Conservation (phyloP, 495 filamentous ascomycete genomes). For the Rostrohypoxylon terebratum region DNA sequence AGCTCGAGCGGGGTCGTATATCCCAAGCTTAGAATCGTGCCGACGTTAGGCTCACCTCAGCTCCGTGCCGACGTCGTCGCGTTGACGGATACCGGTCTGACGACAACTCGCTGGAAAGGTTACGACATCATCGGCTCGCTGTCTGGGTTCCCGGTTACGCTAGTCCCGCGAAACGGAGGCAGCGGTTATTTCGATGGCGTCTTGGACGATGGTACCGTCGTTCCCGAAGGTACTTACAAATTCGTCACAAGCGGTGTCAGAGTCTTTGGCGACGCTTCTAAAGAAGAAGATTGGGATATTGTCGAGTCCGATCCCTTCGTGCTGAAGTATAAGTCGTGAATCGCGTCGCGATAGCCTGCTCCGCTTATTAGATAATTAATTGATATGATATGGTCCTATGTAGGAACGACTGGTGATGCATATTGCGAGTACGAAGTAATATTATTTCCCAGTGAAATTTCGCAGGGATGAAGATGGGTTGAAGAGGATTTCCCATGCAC, state of each 20-base stretch:
- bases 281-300: constrained; percentile 4
- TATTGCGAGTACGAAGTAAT: neutral
- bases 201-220: neutral
- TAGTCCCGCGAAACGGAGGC: neutral
- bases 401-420: neutral
- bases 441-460: neutral
- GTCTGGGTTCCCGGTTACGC: neutral
- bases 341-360: too few relatives aligned
- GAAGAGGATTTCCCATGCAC: neutral
- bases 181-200: neutral
- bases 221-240: constrained; percentile 5
- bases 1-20: neutral
- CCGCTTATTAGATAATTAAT: neutral
- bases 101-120: neutral
- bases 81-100: neutral
- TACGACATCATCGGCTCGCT: neutral
- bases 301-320: neutral
- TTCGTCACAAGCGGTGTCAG: neutral
- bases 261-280: constrained; percentile 9
- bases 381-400: neutral
- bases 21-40: neutral
- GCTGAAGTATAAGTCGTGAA: neutral
- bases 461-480: neutral
- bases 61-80: constrained; percentile 4
- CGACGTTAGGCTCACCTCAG: neutral